Percentiles rank a stretch among this genome's conserved stretches.
phyloP scores from a whole-genome alignment of 164 flowering plant species.

The Sedum album region DNA sequence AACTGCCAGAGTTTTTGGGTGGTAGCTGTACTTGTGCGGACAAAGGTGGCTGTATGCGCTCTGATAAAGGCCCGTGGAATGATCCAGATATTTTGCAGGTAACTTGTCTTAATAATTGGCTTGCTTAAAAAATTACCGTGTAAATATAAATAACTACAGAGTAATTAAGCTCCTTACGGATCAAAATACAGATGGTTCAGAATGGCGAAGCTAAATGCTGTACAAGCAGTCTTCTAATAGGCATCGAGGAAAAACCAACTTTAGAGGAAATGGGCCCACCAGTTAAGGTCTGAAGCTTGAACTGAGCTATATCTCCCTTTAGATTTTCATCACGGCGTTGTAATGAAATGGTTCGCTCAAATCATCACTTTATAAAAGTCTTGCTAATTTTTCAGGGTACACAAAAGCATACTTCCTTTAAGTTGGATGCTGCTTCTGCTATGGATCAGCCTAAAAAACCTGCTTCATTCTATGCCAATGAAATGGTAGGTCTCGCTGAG shows the following conservation, averaged over 20 bases:
- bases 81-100: conserved; percentile 67
- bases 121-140: too few species aligned
- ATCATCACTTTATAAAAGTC: background rate
- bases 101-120: background rate
- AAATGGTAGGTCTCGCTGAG: conserved; percentile 39
- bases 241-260: conserved; percentile 45
- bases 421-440: conserved; percentile 13
- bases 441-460: conserved; percentile 18
- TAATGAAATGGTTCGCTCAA: background rate
- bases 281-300: conserved; percentile 31
- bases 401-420: conserved; percentile 20
- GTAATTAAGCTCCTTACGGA: background rate
- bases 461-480: conserved; percentile 40
- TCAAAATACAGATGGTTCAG: conserved; percentile 40
- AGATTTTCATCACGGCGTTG: background rate
- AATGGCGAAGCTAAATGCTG: conserved; percentile 61
- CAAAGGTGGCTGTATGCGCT: conserved; percentile 78
- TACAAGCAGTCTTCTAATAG: conserved; percentile 19
- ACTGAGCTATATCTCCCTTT: background rate
- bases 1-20: conserved; percentile 80
- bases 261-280: conserved; percentile 40
- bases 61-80: conserved; percentile 96
- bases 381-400: conserved; percentile 6
- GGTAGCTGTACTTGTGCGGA: conserved; percentile 80
- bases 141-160: background rate